Percentiles rank a stretch among this genome's conserved stretches.
Evolutionary conservation across 2,329 filamentous ascomycete genomes (phyloP).

Genomic region (Cyclaneusma minus): DNA sequence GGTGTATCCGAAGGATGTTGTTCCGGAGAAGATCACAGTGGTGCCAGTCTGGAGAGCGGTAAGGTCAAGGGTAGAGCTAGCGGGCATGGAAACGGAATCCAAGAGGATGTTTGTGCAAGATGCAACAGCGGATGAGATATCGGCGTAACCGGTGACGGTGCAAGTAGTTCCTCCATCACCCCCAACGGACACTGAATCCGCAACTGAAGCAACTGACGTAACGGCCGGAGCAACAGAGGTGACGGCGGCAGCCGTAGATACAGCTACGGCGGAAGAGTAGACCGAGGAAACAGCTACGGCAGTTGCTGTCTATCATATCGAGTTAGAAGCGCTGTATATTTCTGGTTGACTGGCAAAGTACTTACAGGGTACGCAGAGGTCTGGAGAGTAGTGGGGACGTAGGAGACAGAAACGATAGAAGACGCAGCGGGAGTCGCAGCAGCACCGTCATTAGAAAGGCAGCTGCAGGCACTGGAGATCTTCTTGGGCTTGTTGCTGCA

Average conservation of each 20-base stretch:
- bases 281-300: no score
- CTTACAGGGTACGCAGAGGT: no score
- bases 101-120: constrained; percentile 26
- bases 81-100: constrained; percentile 22
- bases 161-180: constrained; percentile 6
- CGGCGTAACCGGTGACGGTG: constrained; percentile 14
- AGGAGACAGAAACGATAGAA: no score
- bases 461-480: constrained; percentile 9
- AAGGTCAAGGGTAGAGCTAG: constrained; percentile 23
- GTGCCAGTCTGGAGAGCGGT: constrained; percentile 23
- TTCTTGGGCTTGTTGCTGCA: constrained; percentile 8
- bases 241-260: no score
- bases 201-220: no score
- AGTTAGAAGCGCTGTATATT: no score
- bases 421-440: neutral
- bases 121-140: constrained; percentile 21
- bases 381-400: no score
- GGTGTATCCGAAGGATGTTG: constrained; percentile 22
- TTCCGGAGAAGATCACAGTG: constrained; percentile 24
- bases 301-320: no score
- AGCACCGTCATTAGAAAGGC: constrained; percentile 5
- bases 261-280: no score
- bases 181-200: no score
- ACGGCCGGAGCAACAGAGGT: no score
- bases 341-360: no score